Conservation (phyloP, 768 basidiomycete species). For the Brasilioporus rufonigricans region DNA sequence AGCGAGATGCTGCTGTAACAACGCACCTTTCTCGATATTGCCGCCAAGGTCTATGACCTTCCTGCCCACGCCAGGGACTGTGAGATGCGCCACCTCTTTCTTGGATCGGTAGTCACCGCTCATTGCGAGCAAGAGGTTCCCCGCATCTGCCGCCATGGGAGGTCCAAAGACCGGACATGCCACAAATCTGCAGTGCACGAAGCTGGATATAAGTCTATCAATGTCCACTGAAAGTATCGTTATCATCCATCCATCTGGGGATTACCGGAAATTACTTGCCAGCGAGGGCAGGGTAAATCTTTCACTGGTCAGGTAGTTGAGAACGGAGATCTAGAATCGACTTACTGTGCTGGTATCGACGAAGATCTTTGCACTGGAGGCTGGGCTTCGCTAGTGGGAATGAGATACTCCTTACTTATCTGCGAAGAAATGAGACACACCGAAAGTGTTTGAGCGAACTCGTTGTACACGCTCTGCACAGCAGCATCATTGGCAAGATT, state of each 20-base stretch:
- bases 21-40: constrained; percentile 76
- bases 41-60: constrained; percentile 81
- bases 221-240: constrained; percentile 50
- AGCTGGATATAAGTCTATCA: constrained; percentile 59
- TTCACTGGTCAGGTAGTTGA: constrained; percentile 10
- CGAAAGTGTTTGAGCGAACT: constrained; percentile 57
- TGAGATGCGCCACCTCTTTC: constrained; percentile 72
- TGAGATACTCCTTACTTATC: not conserved
- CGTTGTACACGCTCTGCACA: constrained; percentile 59
- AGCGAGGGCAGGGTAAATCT: constrained; percentile 57
- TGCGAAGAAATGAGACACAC: constrained; percentile 33
- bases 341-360: constrained; percentile 83
- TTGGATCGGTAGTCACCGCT: constrained; percentile 81
- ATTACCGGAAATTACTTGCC: constrained; percentile 28
- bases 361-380: constrained; percentile 64
- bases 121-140: constrained; percentile 70
- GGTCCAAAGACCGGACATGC: constrained; percentile 78
- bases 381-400: constrained; percentile 36
- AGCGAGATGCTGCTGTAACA: not conserved
- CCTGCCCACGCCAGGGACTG: constrained; percentile 75
- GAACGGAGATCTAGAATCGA: constrained; percentile 4
- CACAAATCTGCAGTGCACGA: constrained; percentile 62
- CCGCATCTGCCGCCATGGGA: constrained; percentile 62
- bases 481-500: constrained; percentile 71
- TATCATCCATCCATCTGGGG: not conserved